Evolutionary conservation across 768 basidiomycete species (phyloP).

Genomic region (Podaxis pistillaris): DNA sequence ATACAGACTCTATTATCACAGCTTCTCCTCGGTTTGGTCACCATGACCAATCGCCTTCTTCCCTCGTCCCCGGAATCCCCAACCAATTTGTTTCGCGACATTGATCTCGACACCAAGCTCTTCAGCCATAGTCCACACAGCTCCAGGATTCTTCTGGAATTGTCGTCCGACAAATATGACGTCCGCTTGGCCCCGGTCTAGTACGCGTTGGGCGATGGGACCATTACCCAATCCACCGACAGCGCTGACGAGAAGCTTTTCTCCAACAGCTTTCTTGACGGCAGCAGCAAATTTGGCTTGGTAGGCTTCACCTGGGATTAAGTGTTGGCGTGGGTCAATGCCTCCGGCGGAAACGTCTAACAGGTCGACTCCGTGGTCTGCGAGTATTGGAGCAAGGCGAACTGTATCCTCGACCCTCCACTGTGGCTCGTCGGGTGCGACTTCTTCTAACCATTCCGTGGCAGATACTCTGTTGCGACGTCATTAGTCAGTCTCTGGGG

Average conservation of each 20-base stretch:
- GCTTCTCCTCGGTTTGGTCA: not conserved
- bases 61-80: slow-evolving; percentile 20
- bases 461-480: slow-evolving; percentile 51
- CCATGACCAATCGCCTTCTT: slow-evolving; percentile 13
- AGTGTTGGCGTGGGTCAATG: slow-evolving; percentile 32
- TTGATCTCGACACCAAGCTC: slow-evolving; percentile 16
- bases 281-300: slow-evolving; percentile 60
- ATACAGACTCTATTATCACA: not conserved
- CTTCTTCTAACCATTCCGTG: slow-evolving; percentile 70
- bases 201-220: slow-evolving; percentile 52
- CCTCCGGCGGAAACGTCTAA: slow-evolving; percentile 74
- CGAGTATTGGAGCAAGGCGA: slow-evolving; percentile 55
- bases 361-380: slow-evolving; percentile 68
- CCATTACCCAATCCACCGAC: slow-evolving; percentile 58
- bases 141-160: slow-evolving; percentile 61
- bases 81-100: slow-evolving; percentile 21
- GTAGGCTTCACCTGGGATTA: slow-evolving; percentile 37
- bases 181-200: slow-evolving; percentile 61
- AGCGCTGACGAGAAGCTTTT: slow-evolving; percentile 41
- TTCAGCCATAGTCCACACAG: slow-evolving; percentile 49
- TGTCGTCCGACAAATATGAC: slow-evolving; percentile 50
- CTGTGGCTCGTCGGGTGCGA: slow-evolving; percentile 54
- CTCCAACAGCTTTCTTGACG: slow-evolving; percentile 43
- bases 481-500: not conserved
- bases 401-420: slow-evolving; percentile 74